Base-by-base conservation (phyloP, 805 yeast species). In the Zygosaccharomyces lentus region DNA sequence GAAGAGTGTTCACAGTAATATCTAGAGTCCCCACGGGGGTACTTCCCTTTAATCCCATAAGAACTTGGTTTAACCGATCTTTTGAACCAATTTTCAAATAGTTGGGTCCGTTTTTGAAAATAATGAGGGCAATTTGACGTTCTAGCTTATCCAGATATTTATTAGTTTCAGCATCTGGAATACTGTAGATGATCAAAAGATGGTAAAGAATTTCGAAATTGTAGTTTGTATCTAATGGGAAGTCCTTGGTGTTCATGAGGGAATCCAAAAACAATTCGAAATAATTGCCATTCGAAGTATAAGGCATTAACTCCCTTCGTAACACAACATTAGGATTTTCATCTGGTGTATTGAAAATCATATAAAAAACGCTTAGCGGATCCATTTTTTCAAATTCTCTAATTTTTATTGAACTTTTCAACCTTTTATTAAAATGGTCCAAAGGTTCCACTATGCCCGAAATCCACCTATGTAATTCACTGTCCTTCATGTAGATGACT, bases 391-490 rank as follows among this genome's bases (percentile, higher is more conserved):
- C 61, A 45, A 64, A 65, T 5, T 57, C 57, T 21, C 32, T 35
- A 3, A 66, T 57, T 9, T 40, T 53, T 6, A 58, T 13, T 16
- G 32, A 31, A 2, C 10, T 19, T 8, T 37, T 36, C 10, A 46
- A 23, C n/a, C 62, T 49, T 34, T 46, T 37, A 39, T 52, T 55
- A 8, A 57, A 42, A 49, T 62, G 63, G 13, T 58, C 50, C 42
- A 63, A 54, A 2, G 72, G 72, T 24, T 54, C 40, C 1, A 66
- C 31, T 2, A 61, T 49, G 1, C 64, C 64, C 15, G 54, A 27
- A 8, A 61, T 40, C 71, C 71, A 66, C 21, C 30, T 27, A 6
- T 36, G 15, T 23, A 61, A 55, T 1, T 46, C 37, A 2, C 16
- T 13, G 21, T 43, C 40, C n/a, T 49, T 41, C 3, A 41, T 21